Evolutionary conservation across 495 filamentous ascomycete species (phyloP).

Genomic region (Friedmanniomyces simplex): DNA sequence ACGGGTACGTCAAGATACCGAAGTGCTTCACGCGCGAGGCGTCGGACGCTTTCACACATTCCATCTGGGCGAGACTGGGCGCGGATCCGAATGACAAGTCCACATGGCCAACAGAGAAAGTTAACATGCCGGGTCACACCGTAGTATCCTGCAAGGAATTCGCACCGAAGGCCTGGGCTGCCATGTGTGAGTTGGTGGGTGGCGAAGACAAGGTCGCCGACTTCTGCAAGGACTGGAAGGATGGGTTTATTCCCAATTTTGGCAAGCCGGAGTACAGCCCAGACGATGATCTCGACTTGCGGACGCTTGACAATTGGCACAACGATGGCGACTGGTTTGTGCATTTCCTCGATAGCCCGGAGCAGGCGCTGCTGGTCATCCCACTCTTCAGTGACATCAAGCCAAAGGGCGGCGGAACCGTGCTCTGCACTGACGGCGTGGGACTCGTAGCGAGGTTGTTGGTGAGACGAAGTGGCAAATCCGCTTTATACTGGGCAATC

Average conservation of each 20-base stretch:
- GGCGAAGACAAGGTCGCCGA: constrained; percentile 7
- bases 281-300: constrained; percentile 6
- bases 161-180: constrained; percentile 9
- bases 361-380: constrained; percentile 11
- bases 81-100: constrained; percentile 12
- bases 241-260: constrained; percentile 5
- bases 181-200: constrained; percentile 7
- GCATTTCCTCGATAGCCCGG: constrained; percentile 9
- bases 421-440: constrained; percentile 7
- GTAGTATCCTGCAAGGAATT: constrained; percentile 7
- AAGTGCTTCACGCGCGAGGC: constrained; percentile 10
- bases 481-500: not conserved
- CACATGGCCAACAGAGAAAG: constrained; percentile 12
- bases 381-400: constrained; percentile 14
- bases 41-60: constrained; percentile 6
- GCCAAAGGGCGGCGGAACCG: constrained; percentile 11
- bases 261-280: constrained; percentile 4
- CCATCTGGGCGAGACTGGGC: constrained; percentile 3
- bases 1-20: constrained; percentile 8
- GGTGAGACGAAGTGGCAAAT: not conserved
- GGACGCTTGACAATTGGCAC: constrained; percentile 12
- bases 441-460: constrained; percentile 1
- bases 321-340: constrained; percentile 13
- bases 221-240: constrained; percentile 5
- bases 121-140: constrained; percentile 8